These are phyloP conservation scores for Amanita brunnescens DNA, from an alignment of 768 basidiomycete species.

Conservation along the genomic window DNA sequence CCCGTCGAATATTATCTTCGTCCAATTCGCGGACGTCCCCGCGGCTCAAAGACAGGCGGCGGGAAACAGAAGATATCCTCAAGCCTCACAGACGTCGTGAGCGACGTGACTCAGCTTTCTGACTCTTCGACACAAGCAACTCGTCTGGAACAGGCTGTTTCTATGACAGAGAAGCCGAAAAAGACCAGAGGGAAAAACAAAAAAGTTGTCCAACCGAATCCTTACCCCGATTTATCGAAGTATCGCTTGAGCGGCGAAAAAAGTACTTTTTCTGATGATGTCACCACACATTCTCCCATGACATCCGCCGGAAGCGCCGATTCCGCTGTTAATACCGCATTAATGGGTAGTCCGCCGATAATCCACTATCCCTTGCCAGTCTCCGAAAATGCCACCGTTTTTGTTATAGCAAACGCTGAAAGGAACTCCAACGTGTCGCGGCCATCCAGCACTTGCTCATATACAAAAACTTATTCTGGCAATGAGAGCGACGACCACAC, in stretches of 20 bases:
- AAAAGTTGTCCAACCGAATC: background rate
- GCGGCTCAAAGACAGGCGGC: background rate
- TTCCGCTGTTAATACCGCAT: background rate
- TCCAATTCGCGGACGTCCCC: background rate
- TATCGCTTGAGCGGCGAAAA: background rate
- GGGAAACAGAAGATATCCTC: background rate
- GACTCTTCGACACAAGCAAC: background rate
- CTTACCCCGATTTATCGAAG: background rate
- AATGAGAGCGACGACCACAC: background rate
- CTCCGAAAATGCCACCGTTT: background rate
- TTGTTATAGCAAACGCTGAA: background rate
- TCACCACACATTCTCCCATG: background rate
- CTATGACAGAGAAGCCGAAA: background rate
- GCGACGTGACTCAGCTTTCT: background rate
- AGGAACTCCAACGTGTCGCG: background rate
- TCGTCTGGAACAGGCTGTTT: too few relatives aligned
- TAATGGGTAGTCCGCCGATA: too few relatives aligned
- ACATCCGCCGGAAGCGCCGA: background rate
- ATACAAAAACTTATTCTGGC: background rate
- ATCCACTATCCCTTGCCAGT: background rate
- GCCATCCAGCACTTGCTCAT: background rate
- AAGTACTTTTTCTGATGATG: background rate
- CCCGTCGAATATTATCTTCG: background rate
- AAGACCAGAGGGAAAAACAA: background rate
- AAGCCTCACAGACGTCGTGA: background rate